A percentile compares a stretch with the other conserved stretches of the same genome.
These are phyloP conservation scores for Pestalotiopsis sp. DNA, from an alignment of 2,329 filamentous ascomycete species.

Conservation along the genomic window DNA sequence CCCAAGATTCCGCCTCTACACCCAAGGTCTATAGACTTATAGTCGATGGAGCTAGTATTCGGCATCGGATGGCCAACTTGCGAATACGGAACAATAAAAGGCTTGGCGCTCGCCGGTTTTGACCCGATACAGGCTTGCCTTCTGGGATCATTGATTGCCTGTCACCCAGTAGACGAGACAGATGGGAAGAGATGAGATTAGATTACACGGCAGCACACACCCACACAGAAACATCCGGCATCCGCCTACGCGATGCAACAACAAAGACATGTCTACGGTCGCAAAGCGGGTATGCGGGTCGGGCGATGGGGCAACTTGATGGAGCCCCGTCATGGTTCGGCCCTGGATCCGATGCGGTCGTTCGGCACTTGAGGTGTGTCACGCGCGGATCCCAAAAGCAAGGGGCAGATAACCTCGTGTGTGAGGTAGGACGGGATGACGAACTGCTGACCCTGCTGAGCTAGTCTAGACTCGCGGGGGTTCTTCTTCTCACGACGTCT, in stretches of 20 bases:
- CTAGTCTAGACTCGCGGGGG: neutral
- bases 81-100: neutral
- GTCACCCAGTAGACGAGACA: neutral
- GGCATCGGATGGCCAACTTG: neutral
- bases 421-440: neutral
- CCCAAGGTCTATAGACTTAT: neutral
- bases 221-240: neutral
- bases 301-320: conserved; percentile 1
- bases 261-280: neutral
- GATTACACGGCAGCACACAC: neutral
- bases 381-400: neutral
- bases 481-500: neutral
- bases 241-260: neutral
- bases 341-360: neutral
- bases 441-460: conserved; percentile 4
- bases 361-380: neutral
- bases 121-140: neutral
- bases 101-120: neutral
- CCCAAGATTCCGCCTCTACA: neutral
- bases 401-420: no score
- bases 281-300: conserved; percentile 10
- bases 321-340: neutral
- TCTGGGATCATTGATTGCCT: neutral
- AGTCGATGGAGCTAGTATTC: neutral
- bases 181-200: neutral